Evolutionary conservation across 2,329 filamentous ascomycete species (phyloP), one percentile per base, ranked within the genome.

Genomic region (Cladosporium colombiae): DNA sequence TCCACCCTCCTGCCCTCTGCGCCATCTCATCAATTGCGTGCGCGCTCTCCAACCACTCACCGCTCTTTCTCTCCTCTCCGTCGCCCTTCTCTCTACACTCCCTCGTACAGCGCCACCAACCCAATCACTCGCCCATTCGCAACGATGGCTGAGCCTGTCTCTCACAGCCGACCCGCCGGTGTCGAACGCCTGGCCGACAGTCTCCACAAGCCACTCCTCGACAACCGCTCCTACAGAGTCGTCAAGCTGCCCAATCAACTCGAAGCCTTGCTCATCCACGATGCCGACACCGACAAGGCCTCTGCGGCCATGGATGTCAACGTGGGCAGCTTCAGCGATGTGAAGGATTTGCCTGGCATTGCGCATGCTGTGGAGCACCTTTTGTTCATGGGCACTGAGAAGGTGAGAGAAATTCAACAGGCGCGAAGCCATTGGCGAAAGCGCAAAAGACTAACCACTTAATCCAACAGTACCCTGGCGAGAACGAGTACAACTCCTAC

Each of bases 331-430:
- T 97, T 97, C 81, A 96, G 91, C 75, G 95, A 99, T 75, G 88
- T 91, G 70, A 87, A 90, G 70, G 91, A 93, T 72, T 93, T 98
- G 87, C 93, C 92, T 16, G 93, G 95, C 67, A 93, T 96, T 87
- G 94, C 94, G 62, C 95, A 98, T 81, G 93, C 93, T 7, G 92
- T 98, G 64, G 94, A 98, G 83, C 94, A 97, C 85, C 82, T 97
- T 70, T 82, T 99, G 27, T 99, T 99, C 82, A 98, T 99, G 95
- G 95, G 95, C 59, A 99, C 95, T 8, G 90, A 97, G 79, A 99
- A 98, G 84, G 88, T 89, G 77, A 69, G 78, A 27, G 5, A 14
- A n/a, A 52, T 16, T 7, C 23, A 10, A 11, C 18, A 21, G 8
- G 40, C 40, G 40, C 10, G 8, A 46, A 21, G 40, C 40, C n/a